Base-by-base conservation (phyloP, 805 yeast genomes). In the Saccharomyces kudriavzevii region DNA sequence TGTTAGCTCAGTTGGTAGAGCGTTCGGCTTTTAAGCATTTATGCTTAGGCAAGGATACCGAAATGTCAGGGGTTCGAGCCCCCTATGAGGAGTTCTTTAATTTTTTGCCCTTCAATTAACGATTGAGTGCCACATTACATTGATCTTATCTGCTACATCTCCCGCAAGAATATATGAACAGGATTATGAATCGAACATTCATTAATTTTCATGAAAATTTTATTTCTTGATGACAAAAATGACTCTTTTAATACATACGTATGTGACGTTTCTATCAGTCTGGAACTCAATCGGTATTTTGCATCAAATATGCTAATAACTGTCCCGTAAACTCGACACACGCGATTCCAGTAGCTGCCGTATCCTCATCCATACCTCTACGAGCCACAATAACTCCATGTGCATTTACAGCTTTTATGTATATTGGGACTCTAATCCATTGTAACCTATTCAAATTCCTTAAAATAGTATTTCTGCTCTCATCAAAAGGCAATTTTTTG, bases 371-470 rank as follows among this genome's bases (percentile, higher is more conserved):
- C 1, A 81, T 70, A 0, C 90, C 90, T 53, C 83, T 75, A 57
- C 98, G 76, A 17, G 92, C 89, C 17, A 89, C 87, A 51, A 92
- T 87, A 3, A 87, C 87, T 55, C 87, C 96, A 64, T 91, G 98
- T 0, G 97, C 83, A 67, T 90, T 89, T 63, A 85, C 74, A 17
- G 85, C 77, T 57, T 82, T 84, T 48, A 91, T 75, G 59, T 80
- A 82, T 1, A 85, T 84, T 0, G 94, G 87, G 46, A 87, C 77
- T 64, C 91, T 89, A 49, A 80, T 73, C 96, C 97, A 91, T 2
- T 77, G 75, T 25, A 92, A 66, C 22, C 68, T 60, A 67, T 88
- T 87, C 64, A 91, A 72, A 57, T 80, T 78, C 1, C 74, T 65
- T 31, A 80, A 65, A 40, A 85, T 83, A 14, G 60, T 59, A 45